Evolutionary conservation across 1,139 yeast species (phyloP).

Genomic region (Hansenula lynferdii): DNA sequence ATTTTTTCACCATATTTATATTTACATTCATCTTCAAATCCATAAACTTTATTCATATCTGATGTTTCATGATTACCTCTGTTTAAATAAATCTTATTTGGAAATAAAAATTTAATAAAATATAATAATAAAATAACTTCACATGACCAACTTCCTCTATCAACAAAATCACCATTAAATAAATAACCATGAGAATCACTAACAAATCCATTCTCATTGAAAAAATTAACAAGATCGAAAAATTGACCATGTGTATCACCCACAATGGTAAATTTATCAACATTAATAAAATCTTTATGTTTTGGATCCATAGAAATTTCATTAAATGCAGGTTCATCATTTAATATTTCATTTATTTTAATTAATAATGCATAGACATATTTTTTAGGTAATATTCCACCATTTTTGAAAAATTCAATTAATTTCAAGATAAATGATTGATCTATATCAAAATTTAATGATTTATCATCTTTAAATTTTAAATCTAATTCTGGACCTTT

Average conservation of each 20-base stretch:
- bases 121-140: slow-evolving; percentile 87
- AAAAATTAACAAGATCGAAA: slow-evolving; percentile 80
- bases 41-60: slow-evolving; percentile 95
- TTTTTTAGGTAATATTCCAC: slow-evolving; percentile 70
- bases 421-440: slow-evolving; percentile 55
- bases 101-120: slow-evolving; percentile 73
- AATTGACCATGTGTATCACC: slow-evolving; percentile 99
- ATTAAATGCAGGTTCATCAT: slow-evolving; percentile 66
- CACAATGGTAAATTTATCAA: slow-evolving; percentile 63
- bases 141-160: slow-evolving; percentile 97
- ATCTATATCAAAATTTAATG: slow-evolving; percentile 28
- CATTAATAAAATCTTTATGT: slow-evolving; percentile 26
- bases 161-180: slow-evolving; percentile 97
- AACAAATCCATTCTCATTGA: slow-evolving; percentile 64
- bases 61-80: slow-evolving; percentile 97
- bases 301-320: slow-evolving; percentile 52
- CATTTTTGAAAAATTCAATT: slow-evolving; percentile 66
- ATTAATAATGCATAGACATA: slow-evolving; percentile 82
- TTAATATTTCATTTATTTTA: slow-evolving; percentile 62
- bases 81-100: slow-evolving; percentile 68
- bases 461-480: slow-evolving; percentile 26
- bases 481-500: slow-evolving; percentile 63
- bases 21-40: slow-evolving; percentile 95
- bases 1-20: slow-evolving; percentile 79
- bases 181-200: slow-evolving; percentile 69